Evolutionary conservation across 345 rosid genomes (phyloP), one percentile per base, ranked within the genome.

Genomic region (Sisymbrium altissimum): DNA sequence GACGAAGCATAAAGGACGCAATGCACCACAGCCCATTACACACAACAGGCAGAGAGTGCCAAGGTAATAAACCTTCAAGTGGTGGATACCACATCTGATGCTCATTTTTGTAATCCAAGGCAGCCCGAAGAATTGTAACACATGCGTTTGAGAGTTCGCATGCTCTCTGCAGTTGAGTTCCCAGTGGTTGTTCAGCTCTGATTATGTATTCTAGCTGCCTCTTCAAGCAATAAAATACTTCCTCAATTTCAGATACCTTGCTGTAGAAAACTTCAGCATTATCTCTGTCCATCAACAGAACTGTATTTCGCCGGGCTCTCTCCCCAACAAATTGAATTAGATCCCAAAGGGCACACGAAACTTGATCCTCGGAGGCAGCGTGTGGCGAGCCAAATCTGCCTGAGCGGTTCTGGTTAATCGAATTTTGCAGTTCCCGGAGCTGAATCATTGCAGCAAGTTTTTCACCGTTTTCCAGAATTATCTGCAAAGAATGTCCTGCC

Each of bases 211-310:
- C 84, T 40, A 95, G 77, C 68, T 92, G 96, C 70, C 67, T 85
- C 66, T 85, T 89, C 64, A 90, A 73, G 81, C 97, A 88, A 82
- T 84, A 75, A 82, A 95, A 92, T 29, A 88, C 76, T 77, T 88
- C 89, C 77, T 92, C 92, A 74, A 92, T 88, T 74, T 90, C 88
- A 71, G 97, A 95, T 71, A 95, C 97, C 85, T 90, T 92, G 76
- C 97, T 95, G 71, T 87, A 95, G 81, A 95, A 95, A 10, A 92
- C 97, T 85, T 95, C 97, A 61, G 89, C 89, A 84, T 90, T 90
- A 69, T 95, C 98, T 77, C 97, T 89, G 79, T 90, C 99, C 99
- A 90, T 90, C 66, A 95, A 85, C 68, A 92, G 96, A 81, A 95
- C 89, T 43, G 93, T 90, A 79, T 87, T 90, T 36, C 88, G 77